These are phyloP conservation scores for Bipolaris bicolor DNA, from an alignment of 2,329 filamentous ascomycete species.

Conservation along the genomic window DNA sequence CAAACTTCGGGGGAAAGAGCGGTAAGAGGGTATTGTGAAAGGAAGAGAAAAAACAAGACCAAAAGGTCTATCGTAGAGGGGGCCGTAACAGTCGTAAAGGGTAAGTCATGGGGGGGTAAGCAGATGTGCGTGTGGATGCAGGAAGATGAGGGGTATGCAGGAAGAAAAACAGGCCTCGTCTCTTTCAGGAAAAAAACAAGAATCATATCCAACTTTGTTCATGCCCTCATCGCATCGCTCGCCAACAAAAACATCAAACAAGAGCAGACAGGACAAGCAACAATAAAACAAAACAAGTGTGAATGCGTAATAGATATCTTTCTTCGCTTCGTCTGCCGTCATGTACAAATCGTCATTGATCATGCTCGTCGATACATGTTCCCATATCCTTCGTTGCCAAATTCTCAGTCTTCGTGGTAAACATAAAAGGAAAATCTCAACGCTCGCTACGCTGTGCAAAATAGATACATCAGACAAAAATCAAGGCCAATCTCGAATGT, in stretches of 20 bases:
- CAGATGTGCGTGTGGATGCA: not conserved
- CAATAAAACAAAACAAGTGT: not conserved
- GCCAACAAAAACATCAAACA: not conserved
- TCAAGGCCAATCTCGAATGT: conserved; percentile 38
- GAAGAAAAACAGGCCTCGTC: conserved; percentile 15
- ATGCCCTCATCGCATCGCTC: conserved; percentile 3
- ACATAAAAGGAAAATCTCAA: conserved; percentile 38
- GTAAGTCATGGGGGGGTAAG: conserved; percentile 3
- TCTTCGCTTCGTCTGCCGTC: conserved; percentile 18
- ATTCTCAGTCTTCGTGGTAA: conserved; percentile 19
- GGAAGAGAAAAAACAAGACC: conserved; percentile 7
- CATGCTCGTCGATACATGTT: conserved; percentile 28
- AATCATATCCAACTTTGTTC: conserved; percentile 7
- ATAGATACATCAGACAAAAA: conserved; percentile 22
- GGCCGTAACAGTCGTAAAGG: conserved; percentile 3
- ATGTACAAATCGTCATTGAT: conserved; percentile 20
- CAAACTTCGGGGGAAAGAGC: conserved; percentile 6
- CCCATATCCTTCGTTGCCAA: conserved; percentile 19
- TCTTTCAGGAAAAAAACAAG: conserved; percentile 22
- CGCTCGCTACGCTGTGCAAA: conserved; percentile 46
- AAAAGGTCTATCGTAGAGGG: conserved; percentile 1
- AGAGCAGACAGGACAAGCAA: not conserved
- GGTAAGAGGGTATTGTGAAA: conserved; percentile 21
- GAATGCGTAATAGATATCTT: conserved; percentile 8
- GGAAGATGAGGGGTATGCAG: conserved; percentile 1